These are phyloP conservation scores for Kwoniella newhampshirensis DNA, from an alignment of 768 basidiomycete genomes.

Conservation along the genomic window DNA sequence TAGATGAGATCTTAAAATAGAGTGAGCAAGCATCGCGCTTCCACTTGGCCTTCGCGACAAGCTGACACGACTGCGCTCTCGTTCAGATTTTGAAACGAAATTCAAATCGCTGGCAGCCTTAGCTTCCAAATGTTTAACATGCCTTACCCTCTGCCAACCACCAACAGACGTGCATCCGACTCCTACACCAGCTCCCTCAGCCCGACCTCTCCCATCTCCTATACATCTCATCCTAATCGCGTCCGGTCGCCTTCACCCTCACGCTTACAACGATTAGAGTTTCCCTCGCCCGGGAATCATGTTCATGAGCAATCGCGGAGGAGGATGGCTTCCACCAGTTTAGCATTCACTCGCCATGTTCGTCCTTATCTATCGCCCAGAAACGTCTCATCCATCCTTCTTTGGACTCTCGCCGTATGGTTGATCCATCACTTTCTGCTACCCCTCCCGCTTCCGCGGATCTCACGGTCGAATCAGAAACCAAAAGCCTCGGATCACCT, in stretches of 20 bases:
- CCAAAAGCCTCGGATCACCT: constrained; percentile 15
- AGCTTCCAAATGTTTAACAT: no score
- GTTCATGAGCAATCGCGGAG: not conserved
- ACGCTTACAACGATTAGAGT: constrained; percentile 4
- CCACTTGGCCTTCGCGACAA: no score
- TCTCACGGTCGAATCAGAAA: not conserved
- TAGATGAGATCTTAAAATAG: no score
- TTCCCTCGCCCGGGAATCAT: constrained; percentile 4
- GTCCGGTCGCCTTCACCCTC: constrained; percentile 17
- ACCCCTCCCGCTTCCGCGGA: constrained; percentile 25
- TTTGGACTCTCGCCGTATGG: constrained; percentile 30
- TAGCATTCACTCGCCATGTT: constrained; percentile 4
- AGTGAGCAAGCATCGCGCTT: no score
- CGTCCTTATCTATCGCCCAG: constrained; percentile 10
- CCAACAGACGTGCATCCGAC: not conserved
- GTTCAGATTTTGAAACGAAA: no score
- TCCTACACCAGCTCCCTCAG: constrained; percentile 21
- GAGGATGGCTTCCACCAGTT: not conserved
- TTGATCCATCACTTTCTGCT: constrained; percentile 27
- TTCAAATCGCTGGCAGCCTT: no score
- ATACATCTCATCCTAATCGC: constrained; percentile 3
- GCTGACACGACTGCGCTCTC: no score
- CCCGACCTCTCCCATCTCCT: constrained; percentile 19
- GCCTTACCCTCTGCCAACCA: no score
- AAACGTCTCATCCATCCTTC: constrained; percentile 16